phyloP scores from a whole-genome alignment of 1,284 basidiomycete genomes.

The Moniliella sp. region DNA sequence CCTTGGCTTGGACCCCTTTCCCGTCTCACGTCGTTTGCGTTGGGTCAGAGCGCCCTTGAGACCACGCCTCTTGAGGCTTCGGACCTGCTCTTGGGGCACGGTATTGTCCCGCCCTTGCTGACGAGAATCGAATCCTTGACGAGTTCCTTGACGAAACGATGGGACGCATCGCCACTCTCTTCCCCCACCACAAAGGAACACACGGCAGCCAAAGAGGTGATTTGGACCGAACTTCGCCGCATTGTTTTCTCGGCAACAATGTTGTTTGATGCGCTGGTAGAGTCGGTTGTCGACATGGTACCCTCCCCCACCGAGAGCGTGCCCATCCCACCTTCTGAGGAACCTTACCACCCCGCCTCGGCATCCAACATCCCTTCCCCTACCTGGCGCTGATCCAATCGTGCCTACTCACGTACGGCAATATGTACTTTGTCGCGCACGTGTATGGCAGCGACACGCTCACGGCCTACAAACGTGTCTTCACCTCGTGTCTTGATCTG shows the following conservation, averaged over 20 bases:
- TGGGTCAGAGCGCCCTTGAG: too few relatives aligned
- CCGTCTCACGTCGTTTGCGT: too few relatives aligned
- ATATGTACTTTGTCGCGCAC: constrained; percentile 23
- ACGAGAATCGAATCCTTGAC: too few relatives aligned
- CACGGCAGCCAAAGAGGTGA: too few relatives aligned
- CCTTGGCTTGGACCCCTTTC: constrained; percentile 4
- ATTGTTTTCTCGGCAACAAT: constrained; percentile 25
- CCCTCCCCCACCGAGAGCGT: constrained; percentile 17
- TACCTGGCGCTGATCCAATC: constrained; percentile 13
- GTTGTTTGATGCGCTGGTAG: constrained; percentile 26
- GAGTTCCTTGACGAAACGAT: too few relatives aligned
- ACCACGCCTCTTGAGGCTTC: too few relatives aligned
- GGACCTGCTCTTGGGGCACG: too few relatives aligned
- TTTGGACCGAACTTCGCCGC: too few relatives aligned
- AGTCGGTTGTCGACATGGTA: constrained; percentile 23
- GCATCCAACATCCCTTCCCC: constrained; percentile 15
- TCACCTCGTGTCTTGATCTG: constrained; percentile 26
- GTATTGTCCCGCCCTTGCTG: too few relatives aligned
- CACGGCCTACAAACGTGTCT: constrained; percentile 24
- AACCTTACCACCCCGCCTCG: constrained; percentile 8
- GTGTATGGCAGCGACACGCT: constrained; percentile 24
- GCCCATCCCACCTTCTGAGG: constrained; percentile 2
- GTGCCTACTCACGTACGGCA: constrained; percentile 13
- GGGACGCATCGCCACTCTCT: too few relatives aligned
- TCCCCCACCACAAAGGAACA: too few relatives aligned